Evolutionary conservation across 225 moss, liverwort and hornwort species (phyloP).

Genomic region (Marchantia polymorpha): DNA sequence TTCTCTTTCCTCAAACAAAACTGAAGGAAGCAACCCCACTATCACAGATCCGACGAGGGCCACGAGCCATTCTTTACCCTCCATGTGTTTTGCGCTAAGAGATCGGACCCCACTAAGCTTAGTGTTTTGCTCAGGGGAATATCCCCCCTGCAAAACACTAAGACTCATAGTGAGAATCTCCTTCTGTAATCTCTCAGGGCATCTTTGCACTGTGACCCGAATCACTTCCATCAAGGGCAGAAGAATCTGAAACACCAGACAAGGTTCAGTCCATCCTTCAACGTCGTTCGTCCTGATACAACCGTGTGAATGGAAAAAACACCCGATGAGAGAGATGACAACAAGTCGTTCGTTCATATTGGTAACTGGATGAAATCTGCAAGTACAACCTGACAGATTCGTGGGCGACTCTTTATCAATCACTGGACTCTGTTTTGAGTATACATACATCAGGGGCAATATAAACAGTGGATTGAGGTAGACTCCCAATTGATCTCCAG

Average conservation of each 20-base stretch:
- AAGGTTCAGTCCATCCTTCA: neutral
- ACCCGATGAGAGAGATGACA: no score
- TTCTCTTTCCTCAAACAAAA: constrained; percentile 33
- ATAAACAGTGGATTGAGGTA: constrained; percentile 20
- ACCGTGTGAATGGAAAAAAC: neutral
- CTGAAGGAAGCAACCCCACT: constrained; percentile 53
- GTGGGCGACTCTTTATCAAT: no score
- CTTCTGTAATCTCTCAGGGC: constrained; percentile 42
- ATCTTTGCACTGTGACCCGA: constrained; percentile 54
- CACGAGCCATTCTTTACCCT: constrained; percentile 40
- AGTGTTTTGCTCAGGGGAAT: neutral
- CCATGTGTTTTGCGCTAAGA: constrained; percentile 7
- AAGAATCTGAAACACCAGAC: constrained; percentile 44
- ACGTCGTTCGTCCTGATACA: neutral
- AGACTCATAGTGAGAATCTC: constrained; percentile 45
- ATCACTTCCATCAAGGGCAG: constrained; percentile 51
- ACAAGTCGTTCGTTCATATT: no score
- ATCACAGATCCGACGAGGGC: constrained; percentile 60
- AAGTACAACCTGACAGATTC: no score
- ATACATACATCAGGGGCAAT: constrained; percentile 51
- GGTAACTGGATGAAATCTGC: no score
- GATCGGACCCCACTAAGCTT: neutral
- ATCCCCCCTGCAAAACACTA: constrained; percentile 21
- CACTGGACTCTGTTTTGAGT: no score
- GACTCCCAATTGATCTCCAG: constrained; percentile 35